Evolutionary conservation across 257 asterid genomes (phyloP), one percentile per base, ranked within the genome.

Genomic region (Ilex asprella): DNA sequence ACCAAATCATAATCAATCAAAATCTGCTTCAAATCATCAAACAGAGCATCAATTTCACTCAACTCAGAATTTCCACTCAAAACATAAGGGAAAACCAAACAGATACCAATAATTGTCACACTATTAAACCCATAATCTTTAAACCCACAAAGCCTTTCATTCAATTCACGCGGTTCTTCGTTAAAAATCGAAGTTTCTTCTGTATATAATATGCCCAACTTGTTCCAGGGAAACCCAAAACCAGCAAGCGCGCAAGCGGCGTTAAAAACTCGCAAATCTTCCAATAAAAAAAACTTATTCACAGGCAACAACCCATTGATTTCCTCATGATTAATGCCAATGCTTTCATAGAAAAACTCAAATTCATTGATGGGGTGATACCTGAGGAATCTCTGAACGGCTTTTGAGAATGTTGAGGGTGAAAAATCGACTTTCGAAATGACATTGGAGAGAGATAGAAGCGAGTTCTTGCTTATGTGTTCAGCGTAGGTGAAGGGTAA

Each of bases 211-310:
- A 79, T 66, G 0, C 86, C 81, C 63, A 86, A 31, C 59, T 77
- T 86, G 47, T 68, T 61, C 91, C 91, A 83, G 4, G 94, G 94
- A 49, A 86, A 86, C 2, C 91, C 91, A 76, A 69, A 52, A 64
- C 70, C 80, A 35, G 73, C 82, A 69, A 83, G 78, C 69, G 54
- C 41, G 8, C 41, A 35, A 35, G 41, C 41, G 0, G 41, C 41
- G 8, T 35, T 8, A 35, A 35, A 35, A 35, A 35, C 41, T 8
- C 41, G 0, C 41, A 8, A 35, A 35, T 35, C 41, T 35, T 35
- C 41, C 5, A 8, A 35, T 35, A 35, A 35, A 35, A 35, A 35
- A 8, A 35, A 35, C 41, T 35, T 35, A 35, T 35, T 35, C 41
- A 35, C 41, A 35, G 8, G 41, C 41, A 35, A 35, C 5, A 35